Evolutionary conservation across 1,284 basidiomycete genomes (phyloP), one percentile per base, ranked within the genome.

Genomic region (Tremellales sp.): DNA sequence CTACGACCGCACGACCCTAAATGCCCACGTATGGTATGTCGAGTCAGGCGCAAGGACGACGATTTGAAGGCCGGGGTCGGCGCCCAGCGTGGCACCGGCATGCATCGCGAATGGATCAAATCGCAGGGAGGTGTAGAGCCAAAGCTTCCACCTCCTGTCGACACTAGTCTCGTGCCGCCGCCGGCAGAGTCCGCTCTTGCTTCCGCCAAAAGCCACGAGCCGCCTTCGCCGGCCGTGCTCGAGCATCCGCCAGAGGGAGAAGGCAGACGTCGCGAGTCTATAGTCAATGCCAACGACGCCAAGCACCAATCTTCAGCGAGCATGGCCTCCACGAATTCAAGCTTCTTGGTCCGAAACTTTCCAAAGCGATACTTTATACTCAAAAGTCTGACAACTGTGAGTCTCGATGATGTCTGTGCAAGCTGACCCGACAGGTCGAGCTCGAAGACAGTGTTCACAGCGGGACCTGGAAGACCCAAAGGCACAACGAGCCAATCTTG

Each of bases 361-460:
- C 88, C 89, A 3, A 82, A 82, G 64, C 83, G 93, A 22, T 92
- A 84, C 71, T 97, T 97, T 64, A 93, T 97, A 54, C 81, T 97
- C 59, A 97, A 97, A 74, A 90, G 87, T 27, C 74, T 87, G 59
- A 85, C 85, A 0, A 81, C 83, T 77, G 89, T 87, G 69, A 61
- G 79, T 61, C n/a, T n/a, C 23, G 24, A 24, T 35, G 27, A 47
- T 21, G 4, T 11, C 23, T 11, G 35, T 45, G 7, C 41, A 19
- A 15, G 39, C 19, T 19, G 12, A 26, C 13, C 45, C 53, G 37
- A 67, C 35, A 89, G 84, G 81, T 80, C 56, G 90, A 96, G 68
- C 77, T 97, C 58, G 85, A 92, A 58, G 76, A 87, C 23, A 91
- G 89, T 60, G 83, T 91, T n/a, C 77, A 85, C 67, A 81, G 80